phyloP scores from a whole-genome alignment of 2,329 filamentous ascomycete genomes.

The Ophiostoma tasmaniense region DNA sequence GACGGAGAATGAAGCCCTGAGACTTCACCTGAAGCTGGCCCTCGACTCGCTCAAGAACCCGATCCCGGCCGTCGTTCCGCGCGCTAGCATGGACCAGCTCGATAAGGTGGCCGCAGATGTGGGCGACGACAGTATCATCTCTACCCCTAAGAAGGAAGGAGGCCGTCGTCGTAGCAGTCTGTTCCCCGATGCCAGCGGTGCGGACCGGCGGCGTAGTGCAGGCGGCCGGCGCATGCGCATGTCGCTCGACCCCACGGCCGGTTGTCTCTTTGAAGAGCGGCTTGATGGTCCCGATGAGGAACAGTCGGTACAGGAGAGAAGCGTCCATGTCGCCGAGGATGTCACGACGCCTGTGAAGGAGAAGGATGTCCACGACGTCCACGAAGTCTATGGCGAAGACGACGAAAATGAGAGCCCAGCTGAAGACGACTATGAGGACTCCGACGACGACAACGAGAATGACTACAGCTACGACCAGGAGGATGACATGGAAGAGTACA shows the following conservation, averaged over 20 bases:
- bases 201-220: slow-evolving; percentile 18
- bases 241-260: slow-evolving; percentile 15
- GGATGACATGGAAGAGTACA: slow-evolving; percentile 69
- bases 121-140: background rate
- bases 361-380: slow-evolving; percentile 15
- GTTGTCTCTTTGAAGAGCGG: slow-evolving; percentile 14
- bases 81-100: slow-evolving; percentile 9
- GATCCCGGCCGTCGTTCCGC: slow-evolving; percentile 54
- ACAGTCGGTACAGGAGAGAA: background rate
- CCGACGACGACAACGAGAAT: slow-evolving; percentile 38
- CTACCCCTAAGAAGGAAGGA: background rate
- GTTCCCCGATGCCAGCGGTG: slow-evolving; percentile 9
- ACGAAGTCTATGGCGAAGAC: slow-evolving; percentile 21
- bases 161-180: slow-evolving; percentile 12
- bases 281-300: slow-evolving; percentile 12
- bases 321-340: background rate
- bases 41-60: slow-evolving; percentile 84
- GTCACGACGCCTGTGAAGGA: background rate
- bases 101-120: background rate
- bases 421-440: slow-evolving; percentile 47
- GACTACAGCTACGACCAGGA: slow-evolving; percentile 40
- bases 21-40: slow-evolving; percentile 80
- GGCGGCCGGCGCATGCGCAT: slow-evolving; percentile 15
- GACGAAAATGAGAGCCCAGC: slow-evolving; percentile 22
- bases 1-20: slow-evolving; percentile 82